phyloP scores from a whole-genome alignment of 495 filamentous ascomycete species.

The Tuber aestivum region DNA sequence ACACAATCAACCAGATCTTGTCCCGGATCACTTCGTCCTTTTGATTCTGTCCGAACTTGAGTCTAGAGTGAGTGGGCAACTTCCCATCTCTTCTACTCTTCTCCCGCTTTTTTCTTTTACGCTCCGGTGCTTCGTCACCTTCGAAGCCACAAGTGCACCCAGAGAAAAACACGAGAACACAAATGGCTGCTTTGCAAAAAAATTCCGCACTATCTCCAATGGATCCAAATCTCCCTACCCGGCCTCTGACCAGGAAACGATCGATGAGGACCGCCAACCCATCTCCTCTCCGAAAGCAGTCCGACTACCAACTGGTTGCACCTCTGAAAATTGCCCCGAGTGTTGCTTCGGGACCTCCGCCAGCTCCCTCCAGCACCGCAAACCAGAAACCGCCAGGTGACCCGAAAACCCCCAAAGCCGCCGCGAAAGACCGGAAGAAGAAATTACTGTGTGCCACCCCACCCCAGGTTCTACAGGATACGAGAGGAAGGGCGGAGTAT shows the following conservation, averaged over 20 bases:
- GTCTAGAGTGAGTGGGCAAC: background rate
- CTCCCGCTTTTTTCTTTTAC: background rate
- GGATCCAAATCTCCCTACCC: conserved; percentile 34
- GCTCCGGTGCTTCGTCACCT: background rate
- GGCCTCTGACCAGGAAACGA: conserved; percentile 27
- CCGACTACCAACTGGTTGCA: conserved; percentile 41
- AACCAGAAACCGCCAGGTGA: conserved; percentile 42
- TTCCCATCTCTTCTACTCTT: background rate
- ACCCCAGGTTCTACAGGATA: conserved; percentile 58
- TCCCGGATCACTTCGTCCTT: background rate
- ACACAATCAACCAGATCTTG: background rate
- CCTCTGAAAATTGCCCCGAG: conserved; percentile 28
- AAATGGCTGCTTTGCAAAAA: background rate
- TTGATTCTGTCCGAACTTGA: background rate
- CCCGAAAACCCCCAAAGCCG: conserved; percentile 55
- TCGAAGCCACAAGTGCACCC: background rate
- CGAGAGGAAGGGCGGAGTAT: conserved; percentile 66
- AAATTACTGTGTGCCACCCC: conserved; percentile 75
- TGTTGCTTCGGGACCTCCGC: conserved; percentile 10
- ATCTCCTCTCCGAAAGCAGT: conserved; percentile 40
- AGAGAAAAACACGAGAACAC: background rate
- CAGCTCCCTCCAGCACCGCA: conserved; percentile 10
- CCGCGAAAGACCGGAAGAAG: conserved; percentile 53
- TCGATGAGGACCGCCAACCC: conserved; percentile 21
- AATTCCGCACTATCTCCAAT: conserved; percentile 26